Conservation (phyloP, 306 rosid species). For the Pueraria montana region DNA sequence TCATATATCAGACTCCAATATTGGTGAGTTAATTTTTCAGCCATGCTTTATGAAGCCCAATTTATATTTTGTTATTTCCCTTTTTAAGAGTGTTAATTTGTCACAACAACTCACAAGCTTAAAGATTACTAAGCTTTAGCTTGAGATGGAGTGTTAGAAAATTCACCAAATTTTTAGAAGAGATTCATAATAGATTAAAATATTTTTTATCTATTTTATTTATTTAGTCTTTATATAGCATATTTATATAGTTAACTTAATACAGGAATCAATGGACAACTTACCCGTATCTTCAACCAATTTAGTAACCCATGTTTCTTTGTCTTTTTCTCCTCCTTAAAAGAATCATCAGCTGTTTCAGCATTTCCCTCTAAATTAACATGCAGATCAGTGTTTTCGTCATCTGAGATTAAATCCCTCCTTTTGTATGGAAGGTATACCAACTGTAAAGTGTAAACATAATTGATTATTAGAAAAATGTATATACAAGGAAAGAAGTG, state of each 20-base stretch:
- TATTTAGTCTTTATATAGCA: constrained; percentile 7
- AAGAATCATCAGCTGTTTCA: constrained; percentile 64
- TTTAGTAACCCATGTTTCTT: constrained; percentile 93
- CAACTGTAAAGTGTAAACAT: constrained; percentile 84
- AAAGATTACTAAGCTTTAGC: background rate
- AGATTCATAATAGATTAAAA: background rate
- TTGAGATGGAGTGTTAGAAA: background rate
- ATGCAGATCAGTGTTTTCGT: constrained; percentile 81
- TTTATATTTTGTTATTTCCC: background rate
- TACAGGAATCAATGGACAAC: constrained; percentile 38
- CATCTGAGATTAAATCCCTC: constrained; percentile 87
- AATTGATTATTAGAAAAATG: constrained; percentile 47
- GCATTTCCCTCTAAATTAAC: constrained; percentile 81
- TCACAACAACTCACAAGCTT: background rate
- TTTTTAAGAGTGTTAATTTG: background rate
- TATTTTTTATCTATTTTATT: background rate
- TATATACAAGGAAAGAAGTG: background rate
- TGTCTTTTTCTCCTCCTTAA: constrained; percentile 87
- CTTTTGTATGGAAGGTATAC: constrained; percentile 97
- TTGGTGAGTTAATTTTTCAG: background rate
- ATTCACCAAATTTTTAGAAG: background rate
- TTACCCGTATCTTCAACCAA: constrained; percentile 95
- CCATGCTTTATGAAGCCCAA: background rate
- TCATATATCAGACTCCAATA: background rate
- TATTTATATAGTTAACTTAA: background rate